Conservation (phyloP, 768 basidiomycete genomes). For the Dacryopinax spathularia region DNA sequence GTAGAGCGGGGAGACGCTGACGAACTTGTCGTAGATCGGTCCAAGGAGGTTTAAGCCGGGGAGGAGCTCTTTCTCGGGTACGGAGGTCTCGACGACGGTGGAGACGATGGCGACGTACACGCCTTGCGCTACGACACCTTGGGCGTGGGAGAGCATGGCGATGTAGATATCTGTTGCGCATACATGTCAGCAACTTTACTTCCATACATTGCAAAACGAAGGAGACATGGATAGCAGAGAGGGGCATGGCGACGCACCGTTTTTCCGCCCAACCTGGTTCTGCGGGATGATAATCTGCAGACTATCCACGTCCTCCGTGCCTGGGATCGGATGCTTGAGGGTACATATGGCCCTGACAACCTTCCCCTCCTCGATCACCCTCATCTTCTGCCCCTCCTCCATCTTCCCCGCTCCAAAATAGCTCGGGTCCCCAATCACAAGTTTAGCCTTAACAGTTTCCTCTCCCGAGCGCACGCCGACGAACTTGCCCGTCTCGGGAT, state of each 20-base stretch:
- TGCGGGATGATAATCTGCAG: constrained; percentile 97
- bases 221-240: constrained; percentile 7
- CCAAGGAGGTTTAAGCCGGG: constrained; percentile 88
- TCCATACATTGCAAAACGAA: not conserved
- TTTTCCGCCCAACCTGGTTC: constrained; percentile 85
- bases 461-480: constrained; percentile 77
- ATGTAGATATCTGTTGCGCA: constrained; percentile 82
- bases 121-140: constrained; percentile 94
- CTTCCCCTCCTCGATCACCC: constrained; percentile 83
- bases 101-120: constrained; percentile 95
- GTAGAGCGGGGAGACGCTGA: constrained; percentile 76
- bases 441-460: constrained; percentile 92
- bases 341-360: constrained; percentile 95
- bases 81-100: constrained; percentile 90
- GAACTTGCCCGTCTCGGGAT: constrained; percentile 64
- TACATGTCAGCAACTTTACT: not conserved
- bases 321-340: constrained; percentile 95
- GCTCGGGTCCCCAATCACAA: constrained; percentile 94
- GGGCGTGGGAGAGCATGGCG: constrained; percentile 90
- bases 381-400: constrained; percentile 47
- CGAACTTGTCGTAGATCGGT: constrained; percentile 90
- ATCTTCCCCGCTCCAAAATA: constrained; percentile 76
- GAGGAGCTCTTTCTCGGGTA: constrained; percentile 81
- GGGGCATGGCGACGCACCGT: constrained; percentile 44
- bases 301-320: constrained; percentile 88